Evolutionary conservation across 345 rosid species (phyloP).

Genomic region (Eucalyptus regnans): DNA sequence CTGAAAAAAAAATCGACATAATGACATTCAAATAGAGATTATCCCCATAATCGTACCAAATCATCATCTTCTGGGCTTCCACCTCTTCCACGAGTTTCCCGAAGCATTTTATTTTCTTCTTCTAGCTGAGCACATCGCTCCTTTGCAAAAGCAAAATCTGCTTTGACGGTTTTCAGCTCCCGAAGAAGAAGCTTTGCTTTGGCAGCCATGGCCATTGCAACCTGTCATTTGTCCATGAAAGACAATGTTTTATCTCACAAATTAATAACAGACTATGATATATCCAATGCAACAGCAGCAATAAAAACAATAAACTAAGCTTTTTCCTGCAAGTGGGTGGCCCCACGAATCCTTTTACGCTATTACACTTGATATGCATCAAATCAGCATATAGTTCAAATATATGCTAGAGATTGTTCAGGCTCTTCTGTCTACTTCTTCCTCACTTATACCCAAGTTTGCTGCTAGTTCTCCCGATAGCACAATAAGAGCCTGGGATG

Average conservation of each 20-base stretch:
- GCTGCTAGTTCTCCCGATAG: not conserved
- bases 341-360: not conserved
- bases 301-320: not conserved
- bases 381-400: not conserved
- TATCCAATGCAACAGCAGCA: not conserved
- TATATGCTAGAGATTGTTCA: not conserved
- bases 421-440: not conserved
- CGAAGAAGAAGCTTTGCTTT: constrained; percentile 96
- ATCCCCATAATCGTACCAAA: constrained; percentile 32
- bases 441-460: not conserved
- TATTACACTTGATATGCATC: not conserved
- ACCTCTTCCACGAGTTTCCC: constrained; percentile 52
- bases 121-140: constrained; percentile 90
- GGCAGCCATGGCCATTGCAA: constrained; percentile 99
- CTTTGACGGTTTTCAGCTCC: constrained; percentile 87
- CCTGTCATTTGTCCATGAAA: constrained; percentile 30
- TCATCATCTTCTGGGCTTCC: constrained; percentile 69
- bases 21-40: not conserved
- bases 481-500: not conserved
- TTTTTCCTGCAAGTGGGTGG: not conserved
- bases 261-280: not conserved
- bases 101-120: constrained; percentile 66
- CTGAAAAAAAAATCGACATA: not conserved
- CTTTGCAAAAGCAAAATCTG: constrained; percentile 88
- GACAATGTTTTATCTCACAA: not conserved